These are phyloP conservation scores for Neofusicoccum sp. DNA, from an alignment of 2,329 filamentous ascomycete species.

Conservation along the genomic window DNA sequence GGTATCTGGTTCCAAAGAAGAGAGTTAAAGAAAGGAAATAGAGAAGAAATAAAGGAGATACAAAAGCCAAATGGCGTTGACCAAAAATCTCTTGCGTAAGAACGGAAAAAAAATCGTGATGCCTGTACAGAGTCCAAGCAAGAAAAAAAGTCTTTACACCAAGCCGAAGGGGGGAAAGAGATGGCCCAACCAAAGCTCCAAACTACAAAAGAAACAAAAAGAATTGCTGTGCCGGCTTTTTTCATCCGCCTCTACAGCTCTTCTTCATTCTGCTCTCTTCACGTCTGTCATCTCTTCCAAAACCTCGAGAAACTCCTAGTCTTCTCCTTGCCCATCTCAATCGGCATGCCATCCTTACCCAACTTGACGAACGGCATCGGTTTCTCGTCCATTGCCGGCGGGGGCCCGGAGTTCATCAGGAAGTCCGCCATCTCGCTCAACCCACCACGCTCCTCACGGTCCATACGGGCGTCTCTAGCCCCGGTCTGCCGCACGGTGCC, in stretches of 20 bases:
- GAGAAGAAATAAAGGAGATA: neutral
- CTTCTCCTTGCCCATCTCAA: conserved; percentile 2
- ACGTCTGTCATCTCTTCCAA: conserved; percentile 6
- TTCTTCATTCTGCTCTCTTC: neutral
- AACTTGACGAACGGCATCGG: conserved; percentile 16
- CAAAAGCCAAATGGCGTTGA: neutral
- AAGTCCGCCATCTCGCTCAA: conserved; percentile 44
- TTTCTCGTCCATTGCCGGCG: conserved; percentile 22
- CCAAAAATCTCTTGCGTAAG: neutral
- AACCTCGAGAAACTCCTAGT: neutral
- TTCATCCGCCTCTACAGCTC: neutral
- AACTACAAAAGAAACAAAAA: neutral
- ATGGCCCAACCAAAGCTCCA: neutral
- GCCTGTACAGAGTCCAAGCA: neutral
- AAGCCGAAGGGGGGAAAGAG: neutral
- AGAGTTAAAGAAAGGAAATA: neutral
- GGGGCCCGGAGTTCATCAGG: conserved; percentile 41
- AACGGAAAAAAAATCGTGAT: neutral
- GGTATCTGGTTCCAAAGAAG: neutral
- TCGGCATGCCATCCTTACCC: conserved; percentile 9
- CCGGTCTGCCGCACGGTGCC: neutral
- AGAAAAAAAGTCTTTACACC: neutral
- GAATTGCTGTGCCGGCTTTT: too few relatives aligned
- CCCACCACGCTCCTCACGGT: conserved; percentile 1
- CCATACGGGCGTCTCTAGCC: neutral